phyloP scores from a whole-genome alignment of 2,329 filamentous ascomycete genomes.

The Trichoderma guizhouense region DNA sequence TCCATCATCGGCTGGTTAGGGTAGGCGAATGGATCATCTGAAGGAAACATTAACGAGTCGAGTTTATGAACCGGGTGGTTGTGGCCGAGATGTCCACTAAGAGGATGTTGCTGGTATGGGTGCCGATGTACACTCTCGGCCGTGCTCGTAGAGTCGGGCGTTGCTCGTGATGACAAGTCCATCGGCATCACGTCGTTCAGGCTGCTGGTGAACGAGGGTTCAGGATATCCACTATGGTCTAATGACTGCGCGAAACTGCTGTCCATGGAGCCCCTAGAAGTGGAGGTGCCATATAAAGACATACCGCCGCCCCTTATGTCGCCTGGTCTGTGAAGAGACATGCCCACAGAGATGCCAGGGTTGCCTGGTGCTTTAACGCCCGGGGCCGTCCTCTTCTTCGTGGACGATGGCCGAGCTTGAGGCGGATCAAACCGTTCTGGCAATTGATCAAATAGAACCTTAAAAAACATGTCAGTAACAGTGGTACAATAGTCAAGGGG shows the following conservation, averaged over 20 bases:
- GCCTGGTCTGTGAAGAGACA: slow-evolving; percentile 34
- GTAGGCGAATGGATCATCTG: slow-evolving; percentile 74
- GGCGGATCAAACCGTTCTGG: slow-evolving; percentile 65
- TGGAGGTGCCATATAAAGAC: slow-evolving; percentile 24
- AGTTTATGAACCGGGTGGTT: slow-evolving; percentile 61
- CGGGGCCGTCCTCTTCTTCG: slow-evolving; percentile 56
- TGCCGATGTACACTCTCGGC: slow-evolving; percentile 39
- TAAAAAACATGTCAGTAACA: not conserved
- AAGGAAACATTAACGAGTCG: slow-evolving; percentile 77
- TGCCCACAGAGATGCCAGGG: slow-evolving; percentile 30
- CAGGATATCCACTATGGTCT: slow-evolving; percentile 31
- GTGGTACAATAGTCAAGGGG: slow-evolving; percentile 11
- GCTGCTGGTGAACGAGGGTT: slow-evolving; percentile 37
- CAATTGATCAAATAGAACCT: slow-evolving; percentile 81
- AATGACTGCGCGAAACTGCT: slow-evolving; percentile 29
- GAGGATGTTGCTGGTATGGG: slow-evolving; percentile 31
- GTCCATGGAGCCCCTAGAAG: slow-evolving; percentile 34
- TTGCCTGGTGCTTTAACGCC: slow-evolving; percentile 32
- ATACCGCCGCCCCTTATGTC: slow-evolving; percentile 32
- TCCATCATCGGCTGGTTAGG: slow-evolving; percentile 72
- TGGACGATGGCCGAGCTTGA: slow-evolving; percentile 34
- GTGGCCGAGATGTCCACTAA: slow-evolving; percentile 30
- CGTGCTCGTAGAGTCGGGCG: slow-evolving; percentile 43
- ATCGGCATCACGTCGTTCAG: slow-evolving; percentile 45
- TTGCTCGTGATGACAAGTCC: slow-evolving; percentile 43